phyloP scores from a whole-genome alignment of 2,329 filamentous ascomycete genomes.

The Pseudocercospora pini-densiflorae region DNA sequence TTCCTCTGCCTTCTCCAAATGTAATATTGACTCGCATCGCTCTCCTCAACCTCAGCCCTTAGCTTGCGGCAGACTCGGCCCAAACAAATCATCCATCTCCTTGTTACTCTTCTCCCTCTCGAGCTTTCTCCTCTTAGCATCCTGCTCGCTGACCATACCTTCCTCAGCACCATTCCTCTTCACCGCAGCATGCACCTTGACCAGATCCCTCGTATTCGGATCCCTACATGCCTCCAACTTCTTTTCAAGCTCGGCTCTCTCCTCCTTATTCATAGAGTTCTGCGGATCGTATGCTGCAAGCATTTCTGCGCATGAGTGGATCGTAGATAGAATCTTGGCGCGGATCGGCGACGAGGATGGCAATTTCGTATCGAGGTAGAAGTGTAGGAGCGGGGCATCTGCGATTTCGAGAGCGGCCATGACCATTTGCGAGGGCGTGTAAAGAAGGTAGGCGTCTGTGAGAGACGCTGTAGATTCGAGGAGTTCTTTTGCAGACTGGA shows the following conservation, averaged over 20 bases:
- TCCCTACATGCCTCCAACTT: slow-evolving; percentile 77
- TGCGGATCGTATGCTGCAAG: slow-evolving; percentile 38
- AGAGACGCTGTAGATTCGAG: slow-evolving; percentile 76
- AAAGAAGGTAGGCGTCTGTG: slow-evolving; percentile 97
- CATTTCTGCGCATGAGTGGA: slow-evolving; percentile 47
- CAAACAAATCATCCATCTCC: slow-evolving; percentile 51
- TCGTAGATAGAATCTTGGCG: slow-evolving; percentile 44
- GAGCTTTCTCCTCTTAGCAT: slow-evolving; percentile 51
- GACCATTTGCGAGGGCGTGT: slow-evolving; percentile 92
- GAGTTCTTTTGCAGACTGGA: slow-evolving; percentile 72
- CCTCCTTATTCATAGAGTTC: slow-evolving; percentile 37
- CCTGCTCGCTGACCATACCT: slow-evolving; percentile 46
- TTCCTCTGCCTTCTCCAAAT: background rate
- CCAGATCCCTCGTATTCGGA: slow-evolving; percentile 73
- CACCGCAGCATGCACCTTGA: slow-evolving; percentile 68
- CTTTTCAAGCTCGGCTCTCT: slow-evolving; percentile 54
- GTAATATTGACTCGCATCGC: no score
- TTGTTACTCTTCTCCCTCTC: slow-evolving; percentile 46
- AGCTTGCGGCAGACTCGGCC: slow-evolving; percentile 36
- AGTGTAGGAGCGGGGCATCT: slow-evolving; percentile 65
- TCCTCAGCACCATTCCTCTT: slow-evolving; percentile 49
- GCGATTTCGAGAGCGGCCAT: slow-evolving; percentile 77
- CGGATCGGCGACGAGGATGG: slow-evolving; percentile 32
- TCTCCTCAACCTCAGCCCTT: slow-evolving; percentile 1
- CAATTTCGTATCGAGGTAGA: slow-evolving; percentile 52